Evolutionary conservation across 768 basidiomycete species (phyloP), one percentile per base, ranked within the genome.

Genomic region (Ramaria sp.): DNA sequence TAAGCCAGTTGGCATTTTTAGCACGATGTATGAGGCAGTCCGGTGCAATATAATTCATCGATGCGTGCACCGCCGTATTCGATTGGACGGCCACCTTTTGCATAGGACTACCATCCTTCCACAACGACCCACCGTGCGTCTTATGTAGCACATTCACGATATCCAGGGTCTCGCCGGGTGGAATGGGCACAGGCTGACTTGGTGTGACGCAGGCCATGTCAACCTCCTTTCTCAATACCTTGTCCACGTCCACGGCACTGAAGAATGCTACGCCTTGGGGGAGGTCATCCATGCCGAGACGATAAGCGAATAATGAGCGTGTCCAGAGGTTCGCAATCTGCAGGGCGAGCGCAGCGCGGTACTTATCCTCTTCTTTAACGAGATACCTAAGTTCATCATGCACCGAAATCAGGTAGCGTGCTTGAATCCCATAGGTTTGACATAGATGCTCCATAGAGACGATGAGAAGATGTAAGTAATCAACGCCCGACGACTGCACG

Each of bases 261-360:
- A 99, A 97, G 74, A 96, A 99, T 0, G 93, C 91, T 6, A 96
- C 88, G 38, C 94, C 84, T 65, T 95, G 91, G 0, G 96, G 96
- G 1, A 98, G 75, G 66, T 98, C 90, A 65, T 92, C 90, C 86
- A 99, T 90, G 4, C 93, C 92, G n/a, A 98, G 75, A 63, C 81
- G 86, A 69, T 81, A 93, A 1, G 93, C 88, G 68, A 99, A 97
- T 64, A 94, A 66, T 51, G 84, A 81, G 15, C 96, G 78, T 4
- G 94, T 97, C 95, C 96, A 98, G 0, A 96, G 69, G 68, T 99
- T 97, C 30, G 92, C 90, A 46, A 99, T 83, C 69, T 99, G 96
- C 51, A 99, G 69, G 0, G 95, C 96, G 10, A 97, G 77, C 1
- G 92, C 88, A 1, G 84, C 82, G n/a, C 94, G 87, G 70, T 93